Evolutionary conservation across 2,329 filamentous ascomycete species (phyloP), one percentile per base, ranked within the genome.

Genomic region (Chrysoporthe cubensis): DNA sequence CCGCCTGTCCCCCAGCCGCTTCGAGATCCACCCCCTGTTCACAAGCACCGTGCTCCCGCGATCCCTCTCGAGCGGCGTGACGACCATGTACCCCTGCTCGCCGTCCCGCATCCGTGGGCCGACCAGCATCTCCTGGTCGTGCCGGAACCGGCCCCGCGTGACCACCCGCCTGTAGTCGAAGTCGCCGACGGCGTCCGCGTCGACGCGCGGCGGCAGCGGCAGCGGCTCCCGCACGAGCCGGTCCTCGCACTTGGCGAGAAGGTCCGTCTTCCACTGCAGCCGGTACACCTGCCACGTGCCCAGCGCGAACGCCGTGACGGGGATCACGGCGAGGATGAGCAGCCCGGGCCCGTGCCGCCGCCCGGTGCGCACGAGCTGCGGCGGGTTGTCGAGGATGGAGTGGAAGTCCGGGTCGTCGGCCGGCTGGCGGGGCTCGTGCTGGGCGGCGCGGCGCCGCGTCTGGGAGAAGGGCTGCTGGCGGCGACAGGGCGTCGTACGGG

Each of bases 231-330:
- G 92, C 52, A 97, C 87, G 46, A 99, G 86, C 5, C 95, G 91
- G 82, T 99, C 94, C 81, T 98, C 96, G 79, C 92, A 93, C 73
- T 91, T 93, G 69, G 95, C 93, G 70, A 99, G 90, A 14, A 99
- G 85, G 58, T 97, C 91, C 4, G 93, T 94, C 79, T 99, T 99
- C 94, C 95, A 97, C 68, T 90, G 88, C 1, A 99, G 87, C 13
- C 96, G 91, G 78, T 97, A 89, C 65, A 99, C 92, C 78, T 99
- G 96, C 96, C 96, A 99, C 71, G 93, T 93, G 42, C 96, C 96
- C 18, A 99, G 89, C 65, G 85, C 83, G 79, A 99, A 97, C 13
- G 96, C 93, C 1, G 94, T 97, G 69, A 97, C 80, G 61, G 96
- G 96, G 74, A 99, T 98, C 64, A 97, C 81, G 52, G 93, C 92